phyloP scores from a whole-genome alignment of 305 asterid genomes.

The Solanum aculeatissimum region DNA sequence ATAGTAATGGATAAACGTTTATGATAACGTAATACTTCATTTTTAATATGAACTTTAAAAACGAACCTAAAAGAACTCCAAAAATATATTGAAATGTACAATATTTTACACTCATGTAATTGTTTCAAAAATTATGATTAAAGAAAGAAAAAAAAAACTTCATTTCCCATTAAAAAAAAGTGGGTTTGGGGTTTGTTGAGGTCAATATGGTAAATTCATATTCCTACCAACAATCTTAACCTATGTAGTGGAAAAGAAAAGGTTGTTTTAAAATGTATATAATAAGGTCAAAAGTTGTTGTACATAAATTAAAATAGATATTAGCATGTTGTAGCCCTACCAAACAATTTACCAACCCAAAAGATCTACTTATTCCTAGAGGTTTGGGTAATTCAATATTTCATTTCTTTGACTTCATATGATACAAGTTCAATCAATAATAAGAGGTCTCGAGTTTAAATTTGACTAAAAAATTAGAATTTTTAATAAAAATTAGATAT shows the following conservation, averaged over 20 bases:
- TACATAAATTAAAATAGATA: background rate
- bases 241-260: background rate
- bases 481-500: no score
- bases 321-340: background rate
- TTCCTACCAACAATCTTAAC: background rate
- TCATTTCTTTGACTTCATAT: background rate
- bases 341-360: background rate
- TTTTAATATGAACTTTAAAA: no score
- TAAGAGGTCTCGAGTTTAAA: background rate
- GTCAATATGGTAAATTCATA: background rate
- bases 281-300: background rate
- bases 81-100: no score
- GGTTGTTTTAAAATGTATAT: background rate
- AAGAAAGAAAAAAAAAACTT: no score
- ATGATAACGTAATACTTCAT: background rate
- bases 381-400: background rate
- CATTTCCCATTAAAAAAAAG: background rate
- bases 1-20: background rate
- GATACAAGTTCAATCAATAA: background rate
- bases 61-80: no score
- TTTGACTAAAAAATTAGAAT: background rate
- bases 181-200: background rate
- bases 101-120: no score
- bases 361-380: background rate
- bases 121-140: no score